These are phyloP conservation scores for Saccharomycopsis sp. DNA, from an alignment of 805 yeast species.

Conservation along the genomic window DNA sequence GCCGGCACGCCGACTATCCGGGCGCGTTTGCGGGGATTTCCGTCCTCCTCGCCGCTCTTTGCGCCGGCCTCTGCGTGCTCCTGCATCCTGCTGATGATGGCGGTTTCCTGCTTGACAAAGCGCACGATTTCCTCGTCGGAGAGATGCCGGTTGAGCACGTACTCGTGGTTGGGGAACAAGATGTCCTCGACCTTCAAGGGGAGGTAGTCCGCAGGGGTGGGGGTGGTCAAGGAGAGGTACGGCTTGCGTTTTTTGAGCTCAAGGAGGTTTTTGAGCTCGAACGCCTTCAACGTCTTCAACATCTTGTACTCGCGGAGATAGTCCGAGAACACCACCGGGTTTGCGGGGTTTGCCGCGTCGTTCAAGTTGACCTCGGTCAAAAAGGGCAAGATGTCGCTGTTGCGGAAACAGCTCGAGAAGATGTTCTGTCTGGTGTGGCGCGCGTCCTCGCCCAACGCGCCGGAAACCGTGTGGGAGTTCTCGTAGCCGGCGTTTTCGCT, in stretches of 20 bases:
- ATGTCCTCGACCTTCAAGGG: slow-evolving; percentile 26
- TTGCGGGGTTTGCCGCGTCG: slow-evolving; percentile 1
- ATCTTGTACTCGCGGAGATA: slow-evolving; percentile 25
- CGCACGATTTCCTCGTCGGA: slow-evolving; percentile 31
- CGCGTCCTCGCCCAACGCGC: neutral
- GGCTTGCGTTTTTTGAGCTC: slow-evolving; percentile 13
- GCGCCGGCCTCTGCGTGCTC: neutral
- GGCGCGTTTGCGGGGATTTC: neutral
- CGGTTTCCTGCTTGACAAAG: slow-evolving; percentile 24
- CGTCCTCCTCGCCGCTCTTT: neutral
- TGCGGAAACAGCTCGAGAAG: slow-evolving; percentile 16
- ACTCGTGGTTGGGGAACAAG: slow-evolving; percentile 34
- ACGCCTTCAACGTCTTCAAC: slow-evolving; percentile 22
- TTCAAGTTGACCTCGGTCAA: neutral
- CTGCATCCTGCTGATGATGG: slow-evolving; percentile 1
- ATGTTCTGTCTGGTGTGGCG: slow-evolving; percentile 5
- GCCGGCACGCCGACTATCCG: neutral
- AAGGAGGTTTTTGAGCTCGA: slow-evolving; percentile 21
- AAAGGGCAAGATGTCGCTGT: slow-evolving; percentile 9
- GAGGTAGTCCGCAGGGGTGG: slow-evolving; percentile 5
- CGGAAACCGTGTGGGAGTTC: neutral
- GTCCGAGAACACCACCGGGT: slow-evolving; percentile 16
- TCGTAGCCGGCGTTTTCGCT: slow-evolving; percentile 15
- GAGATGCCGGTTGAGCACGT: slow-evolving; percentile 28
- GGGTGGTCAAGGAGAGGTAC: slow-evolving; percentile 5